These are phyloP conservation scores for Aspergillus costaricaensis DNA, from an alignment of 2,329 filamentous ascomycete species.

Conservation along the genomic window DNA sequence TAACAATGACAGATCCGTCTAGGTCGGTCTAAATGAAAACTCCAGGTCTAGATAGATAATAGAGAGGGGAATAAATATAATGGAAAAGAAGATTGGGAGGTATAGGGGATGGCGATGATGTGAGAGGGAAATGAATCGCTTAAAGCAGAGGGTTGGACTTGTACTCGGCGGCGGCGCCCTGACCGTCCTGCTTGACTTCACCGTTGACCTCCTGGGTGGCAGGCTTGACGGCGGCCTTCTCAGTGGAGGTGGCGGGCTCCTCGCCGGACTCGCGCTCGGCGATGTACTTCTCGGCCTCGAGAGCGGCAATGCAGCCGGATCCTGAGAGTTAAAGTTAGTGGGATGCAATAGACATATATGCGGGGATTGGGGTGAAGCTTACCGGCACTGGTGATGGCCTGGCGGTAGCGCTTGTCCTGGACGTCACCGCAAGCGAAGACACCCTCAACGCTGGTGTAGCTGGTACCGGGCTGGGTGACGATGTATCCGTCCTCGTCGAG, in stretches of 20 bases:
- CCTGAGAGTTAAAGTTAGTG: conserved; percentile 54
- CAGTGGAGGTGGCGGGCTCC: conserved; percentile 41
- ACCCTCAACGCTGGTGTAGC: conserved; percentile 82
- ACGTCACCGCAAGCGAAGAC: conserved; percentile 97
- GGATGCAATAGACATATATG: background rate
- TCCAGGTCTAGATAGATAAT: background rate
- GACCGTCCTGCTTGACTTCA: background rate
- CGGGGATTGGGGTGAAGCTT: conserved; percentile 41
- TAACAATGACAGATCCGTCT: background rate
- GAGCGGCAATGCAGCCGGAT: conserved; percentile 89
- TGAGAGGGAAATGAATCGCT: conserved; percentile 18
- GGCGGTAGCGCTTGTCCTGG: conserved; percentile 96
- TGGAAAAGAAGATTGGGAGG: background rate
- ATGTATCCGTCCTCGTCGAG: conserved; percentile 91
- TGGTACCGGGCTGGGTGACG: conserved; percentile 82
- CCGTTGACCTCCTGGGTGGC: too few relatives aligned
- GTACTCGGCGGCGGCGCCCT: conserved; percentile 56
- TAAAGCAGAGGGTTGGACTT: conserved; percentile 65
- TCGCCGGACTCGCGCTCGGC: conserved; percentile 68
- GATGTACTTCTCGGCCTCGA: conserved; percentile 94
- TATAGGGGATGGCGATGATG: background rate
- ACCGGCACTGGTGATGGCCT: conserved; percentile 97
- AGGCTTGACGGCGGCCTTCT: conserved; percentile 7
- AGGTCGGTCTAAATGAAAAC: background rate
- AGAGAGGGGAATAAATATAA: background rate